A percentile compares a stretch with the other conserved stretches of the same genome.
Conservation (phyloP, 306 rosid genomes). For the Malus domestica region ASM211411v1 NC_041800.1:1124001-1124500, state of each 20-base stretch:
- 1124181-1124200: slow-evolving; percentile 93
- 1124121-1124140: slow-evolving; percentile 2
- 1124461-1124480: neutral
- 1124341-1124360: neutral
- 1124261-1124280: slow-evolving; percentile 81
- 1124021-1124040: neutral
- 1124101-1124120: neutral
- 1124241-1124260: slow-evolving; percentile 83
- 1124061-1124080: neutral
- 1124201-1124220: slow-evolving; percentile 98
- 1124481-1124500: neutral
- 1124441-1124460: neutral
- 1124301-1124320: slow-evolving; percentile 17
- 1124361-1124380: neutral
- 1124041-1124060: neutral
- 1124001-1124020: neutral
- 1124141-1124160: slow-evolving; percentile 80
- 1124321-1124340: slow-evolving; percentile 10
- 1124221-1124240: slow-evolving; percentile 97
- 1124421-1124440: neutral
- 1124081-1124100: neutral
- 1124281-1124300: slow-evolving; percentile 90
- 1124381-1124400: neutral
- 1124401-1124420: neutral
- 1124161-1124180: slow-evolving; percentile 78